A percentile compares a stretch with the other conserved stretches of the same genome.
These are phyloP conservation scores for Rubus parviflorus DNA, from an alignment of 306 rosid species.

Conservation along the genomic window DNA sequence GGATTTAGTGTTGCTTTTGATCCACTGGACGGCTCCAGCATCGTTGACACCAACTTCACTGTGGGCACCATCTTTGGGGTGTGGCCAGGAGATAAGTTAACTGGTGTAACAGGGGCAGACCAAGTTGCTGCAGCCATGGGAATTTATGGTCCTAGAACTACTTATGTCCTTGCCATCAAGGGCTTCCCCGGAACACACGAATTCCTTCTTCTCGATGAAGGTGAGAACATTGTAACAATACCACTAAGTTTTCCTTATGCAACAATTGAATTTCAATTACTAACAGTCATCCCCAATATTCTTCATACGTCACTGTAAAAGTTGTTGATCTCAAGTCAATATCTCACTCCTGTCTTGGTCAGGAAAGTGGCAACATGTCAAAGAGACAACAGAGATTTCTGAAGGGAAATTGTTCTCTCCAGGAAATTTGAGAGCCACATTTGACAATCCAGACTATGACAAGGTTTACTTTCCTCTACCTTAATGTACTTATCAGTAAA, in stretches of 20 bases:
- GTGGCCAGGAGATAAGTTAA: conserved; percentile 97
- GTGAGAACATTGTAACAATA: conserved; percentile 28
- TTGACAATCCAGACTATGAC: conserved; percentile 77
- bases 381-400: conserved; percentile 86
- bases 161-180: conserved; percentile 89
- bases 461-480: conserved; percentile 46
- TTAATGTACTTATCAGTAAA: not conserved
- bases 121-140: conserved; percentile 99
- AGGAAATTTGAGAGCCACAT: conserved; percentile 97
- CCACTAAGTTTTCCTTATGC: not conserved
- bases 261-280: too few relatives aligned
- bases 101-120: conserved; percentile 87
- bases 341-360: conserved; percentile 23
- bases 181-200: conserved; percentile 93
- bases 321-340: not conserved
- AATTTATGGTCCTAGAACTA: conserved; percentile 94
- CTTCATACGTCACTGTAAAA: not conserved
- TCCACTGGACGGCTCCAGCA: conserved; percentile 98
- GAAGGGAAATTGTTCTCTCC: conserved; percentile 99
- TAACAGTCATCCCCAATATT: not conserved
- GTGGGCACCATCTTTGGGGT: conserved; percentile 98
- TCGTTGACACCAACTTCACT: conserved; percentile 96
- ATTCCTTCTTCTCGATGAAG: conserved; percentile 96
- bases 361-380: conserved; percentile 99
- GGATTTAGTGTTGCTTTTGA: conserved; percentile 99